Base-by-base conservation (phyloP, 2,329 filamentous ascomycete genomes). In the Hymenoscyphus albidus region DNA sequence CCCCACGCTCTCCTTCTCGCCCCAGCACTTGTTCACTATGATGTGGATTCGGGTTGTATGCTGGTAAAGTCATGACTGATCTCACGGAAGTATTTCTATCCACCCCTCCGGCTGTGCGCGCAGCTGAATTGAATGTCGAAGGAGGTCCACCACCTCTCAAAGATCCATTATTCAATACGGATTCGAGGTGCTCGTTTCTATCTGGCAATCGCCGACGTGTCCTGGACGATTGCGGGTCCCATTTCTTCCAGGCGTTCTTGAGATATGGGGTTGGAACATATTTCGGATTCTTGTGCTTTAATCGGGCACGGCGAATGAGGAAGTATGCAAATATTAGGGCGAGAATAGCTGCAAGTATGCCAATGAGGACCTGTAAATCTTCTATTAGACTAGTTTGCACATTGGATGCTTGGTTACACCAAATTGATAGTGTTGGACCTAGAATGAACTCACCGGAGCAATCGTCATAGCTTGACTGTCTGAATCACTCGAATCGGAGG, bases 1-100 rank as follows among this genome's bases (percentile, higher is more conserved):
- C 95, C 62, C 84, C 94, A 66, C 95, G 85, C 75, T 99, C 95
- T 59, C 95, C 95, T 76, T 96, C 95, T 5, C 93, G 85, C 7
- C 88, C 95, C 58, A 98, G 82, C 1, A 97, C 88, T 70, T 88
- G 88, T 76, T 99, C 95, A 57, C 86, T 88, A 22, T 90, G 88
- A 59, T 86, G 83, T 0, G 92, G 86, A 35, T 86, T 86, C 16
- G 83, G 84, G 2, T 90, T 88, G 76, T 99, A 99, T 0, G 91
- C 85, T 0, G 95, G 95, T 2, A 99, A 80, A 0, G 95, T 98
- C 84, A 97, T 95, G 63, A 98, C 88, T n/a, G 92, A 96, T 63
- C 94, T 88, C 57, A 98, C 83, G 9, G 92, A 96, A 0, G 91
- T 93, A 72, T 94, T 90, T 39, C 94, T 86, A 74, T 94, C 91